phyloP scores from a whole-genome alignment of 2,329 filamentous ascomycete genomes.

The Leptoxyphium fumago region DNA sequence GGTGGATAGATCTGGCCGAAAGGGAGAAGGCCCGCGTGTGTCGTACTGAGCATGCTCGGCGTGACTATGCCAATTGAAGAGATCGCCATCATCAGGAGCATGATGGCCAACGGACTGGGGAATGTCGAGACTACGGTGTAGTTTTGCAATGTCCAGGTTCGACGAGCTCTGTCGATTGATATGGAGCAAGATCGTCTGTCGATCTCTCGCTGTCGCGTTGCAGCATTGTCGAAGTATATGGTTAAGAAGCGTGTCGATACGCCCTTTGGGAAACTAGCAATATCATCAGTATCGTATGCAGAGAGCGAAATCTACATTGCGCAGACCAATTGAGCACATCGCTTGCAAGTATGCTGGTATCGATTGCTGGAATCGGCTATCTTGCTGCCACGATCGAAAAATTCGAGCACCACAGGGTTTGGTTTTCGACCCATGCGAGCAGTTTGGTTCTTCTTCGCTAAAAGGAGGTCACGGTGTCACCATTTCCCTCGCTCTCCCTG shows the following conservation, averaged over 20 bases:
- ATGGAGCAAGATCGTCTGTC: conserved; percentile 37
- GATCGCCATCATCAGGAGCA: background rate
- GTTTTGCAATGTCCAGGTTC: conserved; percentile 6
- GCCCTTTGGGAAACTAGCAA: conserved; percentile 62
- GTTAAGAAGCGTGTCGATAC: conserved; percentile 65
- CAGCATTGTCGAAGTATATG: conserved; percentile 82
- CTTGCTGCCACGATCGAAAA: conserved; percentile 76
- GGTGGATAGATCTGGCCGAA: conserved; percentile 1
- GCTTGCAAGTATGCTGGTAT: conserved; percentile 81
- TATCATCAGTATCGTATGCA: background rate
- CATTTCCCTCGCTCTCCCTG: too few species aligned
- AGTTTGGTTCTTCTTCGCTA: too few species aligned
- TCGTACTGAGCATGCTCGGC: background rate
- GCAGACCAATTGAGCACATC: conserved; percentile 57
- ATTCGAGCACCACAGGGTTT: conserved; percentile 72
- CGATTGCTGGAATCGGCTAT: conserved; percentile 80
- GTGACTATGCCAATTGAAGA: background rate
- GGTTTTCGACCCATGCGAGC: conserved; percentile 61
- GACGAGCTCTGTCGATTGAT: conserved; percentile 8
- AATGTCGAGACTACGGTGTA: background rate
- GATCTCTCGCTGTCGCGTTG: conserved; percentile 43
- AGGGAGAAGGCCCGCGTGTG: background rate
- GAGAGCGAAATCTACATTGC: background rate
- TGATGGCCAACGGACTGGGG: background rate
- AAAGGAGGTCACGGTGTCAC: too few species aligned